Evolutionary conservation across 1,284 basidiomycete genomes (phyloP), one percentile per base, ranked within the genome.

Genomic region (Psilocybe mexicana): DNA sequence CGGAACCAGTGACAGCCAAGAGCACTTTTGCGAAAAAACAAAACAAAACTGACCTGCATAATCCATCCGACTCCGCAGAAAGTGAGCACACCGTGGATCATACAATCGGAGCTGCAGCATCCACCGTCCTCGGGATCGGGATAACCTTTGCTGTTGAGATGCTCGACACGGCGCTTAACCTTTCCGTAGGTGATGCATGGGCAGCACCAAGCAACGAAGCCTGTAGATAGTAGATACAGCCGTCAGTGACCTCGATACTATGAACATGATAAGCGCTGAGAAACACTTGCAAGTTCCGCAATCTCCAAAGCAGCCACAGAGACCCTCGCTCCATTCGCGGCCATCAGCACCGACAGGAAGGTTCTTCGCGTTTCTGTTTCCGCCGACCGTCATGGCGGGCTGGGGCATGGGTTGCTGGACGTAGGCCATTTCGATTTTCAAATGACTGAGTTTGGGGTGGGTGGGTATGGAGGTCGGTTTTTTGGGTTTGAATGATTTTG

Each of bases 251-350:
- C 65, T 52, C n/a, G 35, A 40, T 24, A 1, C 54, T 40, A 40
- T n/a, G n/a, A 12, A n/a, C 38, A 40, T 11, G 11, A 40, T 40
- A 40, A 40, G 38, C 38, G 38, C 38, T 40, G 38, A 11, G 40
- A 28, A 65, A 18, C 18, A 18, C 74, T 35, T 63, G 79, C 80
- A 81, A 24, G 79, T 78, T 43, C 75, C 72, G 65, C 63, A 65
- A 23, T 69, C 70, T 43, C 65, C 63, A 48, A 65, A 68, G 66
- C 77, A 82, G 54, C 70, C 72, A 56, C 63, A 79, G 30, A 81
- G 61, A 3, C 76, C 76, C 46, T 75, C 57, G 51, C 77, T 79
- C 81, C 81, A 83, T 48, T 76, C 77, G 55, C 80, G 76, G 35
- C 78, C 77, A n/a, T 76, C 67, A 38, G 63, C 54, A n/a, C 70